Evolutionary conservation across 106 monocot genomes (phyloP), one percentile per base, ranked within the genome.

Genomic region (Dactylorhiza incarnata): DNA sequence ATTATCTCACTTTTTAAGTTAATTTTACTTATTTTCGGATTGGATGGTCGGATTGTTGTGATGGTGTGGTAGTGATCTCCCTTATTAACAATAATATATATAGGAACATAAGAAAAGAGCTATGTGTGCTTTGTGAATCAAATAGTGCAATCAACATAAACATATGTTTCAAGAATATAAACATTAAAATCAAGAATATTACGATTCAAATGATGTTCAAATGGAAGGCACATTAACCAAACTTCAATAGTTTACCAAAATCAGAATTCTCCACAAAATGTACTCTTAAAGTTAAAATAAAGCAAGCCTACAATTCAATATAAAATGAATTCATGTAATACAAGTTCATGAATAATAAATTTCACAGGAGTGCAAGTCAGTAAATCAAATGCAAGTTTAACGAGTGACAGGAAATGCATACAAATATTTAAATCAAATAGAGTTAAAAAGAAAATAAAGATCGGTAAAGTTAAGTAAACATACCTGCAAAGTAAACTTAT

Each of bases 401-500:
- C 3, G 7, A 13, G 19, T 15, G 16, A 56, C 8, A 20, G 9
- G 12, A 17, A 10, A 59, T 20, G 22, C 22, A 9, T 20, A 59
- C 7, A 59, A 59, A 59, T 59, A 59, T 5, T 20, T 22, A 65
- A 65, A 3, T 29, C 13, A 10, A 29, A 65, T 65, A 65, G 5
- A 65, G 12, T 29, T 65, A 65, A 51, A 7, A 75, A 17, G 37
- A 37, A 37, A 66, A 26, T 14, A 66, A 22, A 3, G 72, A 76
- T 8, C 6, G 67, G 17, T 0, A 19, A 22, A 45, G 45, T 50
- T 23, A 24, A 71, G 24, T 16, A 17, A 3, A 74, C 56, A 25
- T 5, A 94, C 95, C 95, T 95, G 95, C 68, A 99, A 81, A 52
- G 94, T 88, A 71, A 99, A 94, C 89, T 99, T 99, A 76, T 94